phyloP scores from a whole-genome alignment of 345 rosid species.

The Boechera retrofracta region DNA sequence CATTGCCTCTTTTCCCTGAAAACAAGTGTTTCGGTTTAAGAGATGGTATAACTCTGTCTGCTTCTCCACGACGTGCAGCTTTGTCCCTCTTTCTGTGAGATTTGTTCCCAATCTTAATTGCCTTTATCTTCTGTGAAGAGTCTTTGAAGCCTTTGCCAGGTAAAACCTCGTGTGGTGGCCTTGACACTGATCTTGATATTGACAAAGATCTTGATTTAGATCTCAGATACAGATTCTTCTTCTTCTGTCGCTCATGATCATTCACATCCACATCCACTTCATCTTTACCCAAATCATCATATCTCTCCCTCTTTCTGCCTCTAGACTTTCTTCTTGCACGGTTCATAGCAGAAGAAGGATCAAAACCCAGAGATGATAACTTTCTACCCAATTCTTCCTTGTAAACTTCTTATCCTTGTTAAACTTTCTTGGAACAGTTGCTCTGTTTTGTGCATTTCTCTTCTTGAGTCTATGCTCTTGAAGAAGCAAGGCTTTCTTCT shows the following conservation, averaged over 20 bases:
- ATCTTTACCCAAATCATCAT: conserved; percentile 47
- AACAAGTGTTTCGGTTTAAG: conserved; percentile 64
- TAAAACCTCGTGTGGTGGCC: conserved; percentile 56
- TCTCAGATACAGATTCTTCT: conserved; percentile 60
- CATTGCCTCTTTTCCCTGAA: conserved; percentile 64
- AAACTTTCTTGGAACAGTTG: conserved; percentile 56
- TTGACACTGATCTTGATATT: conserved; percentile 50
- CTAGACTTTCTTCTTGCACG: conserved; percentile 72
- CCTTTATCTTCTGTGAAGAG: conserved; percentile 60
- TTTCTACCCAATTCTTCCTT: conserved; percentile 70
- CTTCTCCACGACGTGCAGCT: conserved; percentile 77
- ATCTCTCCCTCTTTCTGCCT: conserved; percentile 79
- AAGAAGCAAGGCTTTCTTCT: conserved; percentile 68
- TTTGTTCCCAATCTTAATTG: conserved; percentile 53
- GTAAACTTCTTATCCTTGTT: conserved; percentile 59
- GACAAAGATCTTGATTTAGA: conserved; percentile 52
- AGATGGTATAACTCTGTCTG: conserved; percentile 64
- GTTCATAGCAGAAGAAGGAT: conserved; percentile 65
- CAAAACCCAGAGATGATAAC: conserved; percentile 62
- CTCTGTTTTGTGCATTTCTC: conserved; percentile 71
- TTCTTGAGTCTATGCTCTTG: conserved; percentile 76
- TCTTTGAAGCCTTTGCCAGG: conserved; percentile 91
- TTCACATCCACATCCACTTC: conserved; percentile 57
- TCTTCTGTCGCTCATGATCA: conserved; percentile 45
- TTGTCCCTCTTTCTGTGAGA: conserved; percentile 67